Conservation (phyloP, 768 basidiomycete genomes). For the Serendipita sp. region DNA sequence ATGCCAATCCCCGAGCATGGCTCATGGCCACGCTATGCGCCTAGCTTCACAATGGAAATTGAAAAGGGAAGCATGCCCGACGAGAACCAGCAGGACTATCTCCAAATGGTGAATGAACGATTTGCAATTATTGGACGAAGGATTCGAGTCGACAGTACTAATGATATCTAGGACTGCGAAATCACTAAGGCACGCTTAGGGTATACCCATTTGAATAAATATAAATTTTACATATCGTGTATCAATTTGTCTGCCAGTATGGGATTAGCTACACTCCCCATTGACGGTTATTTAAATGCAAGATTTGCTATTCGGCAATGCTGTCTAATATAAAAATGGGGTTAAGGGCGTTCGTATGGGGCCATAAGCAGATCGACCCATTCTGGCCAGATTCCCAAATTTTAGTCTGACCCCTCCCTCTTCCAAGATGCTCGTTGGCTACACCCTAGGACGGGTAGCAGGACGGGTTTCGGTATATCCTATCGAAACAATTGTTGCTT, state of each 20-base stretch:
- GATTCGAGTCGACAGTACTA: neutral
- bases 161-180: no score
- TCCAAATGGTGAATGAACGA: conserved; percentile 12
- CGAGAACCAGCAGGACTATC: conserved; percentile 45
- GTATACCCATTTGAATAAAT: no score
- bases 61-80: conserved; percentile 57
- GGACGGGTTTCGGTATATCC: conserved; percentile 19
- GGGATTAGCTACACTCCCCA: no score
- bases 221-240: no score
- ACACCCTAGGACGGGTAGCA: conserved; percentile 9
- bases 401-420: neutral
- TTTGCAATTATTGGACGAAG: neutral
- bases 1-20: conserved; percentile 60
- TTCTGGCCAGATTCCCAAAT: neutral
- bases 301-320: no score
- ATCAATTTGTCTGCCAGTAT: no score
- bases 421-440: neutral
- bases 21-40: conserved; percentile 55
- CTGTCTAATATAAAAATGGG: no score
- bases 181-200: no score
- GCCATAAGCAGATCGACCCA: neutral
- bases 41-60: conserved; percentile 68
- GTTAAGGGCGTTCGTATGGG: no score
- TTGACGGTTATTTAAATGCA: no score
- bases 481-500: conserved; percentile 72